These are phyloP conservation scores for Aspergillus udagawae DNA, from an alignment of 2,329 filamentous ascomycete species.

Conservation along the genomic window DNA sequence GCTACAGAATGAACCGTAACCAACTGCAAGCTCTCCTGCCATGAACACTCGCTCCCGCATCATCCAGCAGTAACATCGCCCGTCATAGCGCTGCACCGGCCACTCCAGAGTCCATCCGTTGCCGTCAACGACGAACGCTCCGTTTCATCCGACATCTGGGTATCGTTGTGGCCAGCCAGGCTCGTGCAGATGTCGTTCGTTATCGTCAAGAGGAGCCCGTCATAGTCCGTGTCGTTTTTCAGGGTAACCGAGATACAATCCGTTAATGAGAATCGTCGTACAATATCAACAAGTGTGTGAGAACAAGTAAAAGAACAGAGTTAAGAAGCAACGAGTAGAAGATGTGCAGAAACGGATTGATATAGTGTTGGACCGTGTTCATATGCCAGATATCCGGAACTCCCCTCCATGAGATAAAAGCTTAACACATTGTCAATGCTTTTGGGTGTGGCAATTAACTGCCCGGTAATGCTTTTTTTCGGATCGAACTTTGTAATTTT, in stretches of 20 bases:
- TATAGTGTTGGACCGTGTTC: conserved; percentile 47
- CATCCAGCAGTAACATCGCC: neutral
- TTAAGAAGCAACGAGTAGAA: conserved; percentile 44
- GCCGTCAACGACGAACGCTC: neutral
- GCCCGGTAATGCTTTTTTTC: conserved; percentile 42
- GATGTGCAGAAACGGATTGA: conserved; percentile 20
- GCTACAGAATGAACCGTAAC: neutral
- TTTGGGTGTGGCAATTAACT: conserved; percentile 49
- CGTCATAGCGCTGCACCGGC: neutral
- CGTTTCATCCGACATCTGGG: neutral
- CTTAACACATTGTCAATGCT: conserved; percentile 30
- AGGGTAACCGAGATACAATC: neutral
- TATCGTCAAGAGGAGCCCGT: neutral
- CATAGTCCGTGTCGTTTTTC: neutral
- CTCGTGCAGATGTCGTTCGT: neutral
- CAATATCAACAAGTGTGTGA: conserved; percentile 22
- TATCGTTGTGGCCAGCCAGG: neutral
- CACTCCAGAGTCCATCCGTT: neutral
- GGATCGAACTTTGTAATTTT: conserved; percentile 47
- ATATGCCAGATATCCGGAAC: conserved; percentile 80
- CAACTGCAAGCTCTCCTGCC: neutral
- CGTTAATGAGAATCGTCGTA: neutral
- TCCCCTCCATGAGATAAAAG: conserved; percentile 57
- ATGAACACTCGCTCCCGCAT: neutral
- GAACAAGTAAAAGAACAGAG: conserved; percentile 29